A percentile compares a stretch with the other conserved stretches of the same genome.
Conservation (phyloP, 768 basidiomycete genomes). For the Pseudohyphozyma bogoriensis region DNA sequence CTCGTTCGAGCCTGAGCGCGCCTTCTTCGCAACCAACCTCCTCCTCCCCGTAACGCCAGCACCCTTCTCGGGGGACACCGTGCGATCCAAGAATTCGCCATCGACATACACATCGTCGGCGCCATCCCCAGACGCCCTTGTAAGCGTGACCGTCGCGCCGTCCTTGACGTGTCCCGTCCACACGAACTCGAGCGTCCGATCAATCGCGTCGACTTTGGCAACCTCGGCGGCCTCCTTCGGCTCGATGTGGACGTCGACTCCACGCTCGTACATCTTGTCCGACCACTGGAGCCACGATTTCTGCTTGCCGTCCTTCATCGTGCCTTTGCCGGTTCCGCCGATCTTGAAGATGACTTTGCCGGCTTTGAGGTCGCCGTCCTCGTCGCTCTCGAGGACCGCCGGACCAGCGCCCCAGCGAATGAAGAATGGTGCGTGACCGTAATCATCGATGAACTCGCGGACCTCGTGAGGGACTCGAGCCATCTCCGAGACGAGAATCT, state of each 20-base stretch:
- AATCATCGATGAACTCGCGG: constrained; percentile 14
- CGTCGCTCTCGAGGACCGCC: background rate
- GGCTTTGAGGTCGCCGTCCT: constrained; percentile 5
- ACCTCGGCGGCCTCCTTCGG: constrained; percentile 8
- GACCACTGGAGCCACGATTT: constrained; percentile 17
- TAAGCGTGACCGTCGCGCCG: constrained; percentile 1
- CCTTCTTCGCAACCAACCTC: background rate
- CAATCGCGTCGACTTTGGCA: constrained; percentile 12
- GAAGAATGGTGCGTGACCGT: constrained; percentile 20
- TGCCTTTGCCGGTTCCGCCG: constrained; percentile 13
- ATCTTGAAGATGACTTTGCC: constrained; percentile 8
- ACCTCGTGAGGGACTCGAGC: constrained; percentile 14
- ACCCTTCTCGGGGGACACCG: constrained; percentile 2
- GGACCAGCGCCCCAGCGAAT: constrained; percentile 17
- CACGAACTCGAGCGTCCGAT: constrained; percentile 10
- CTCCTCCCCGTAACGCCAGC: background rate
- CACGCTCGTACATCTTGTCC: constrained; percentile 17
- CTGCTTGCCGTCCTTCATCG: constrained; percentile 19
- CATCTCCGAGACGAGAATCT: constrained; percentile 18
- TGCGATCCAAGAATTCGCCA: constrained; percentile 16
- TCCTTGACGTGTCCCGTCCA: constrained; percentile 18
- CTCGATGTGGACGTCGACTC: constrained; percentile 5
- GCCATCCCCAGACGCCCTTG: constrained; percentile 8
- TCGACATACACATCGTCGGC: constrained; percentile 15
- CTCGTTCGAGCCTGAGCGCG: too few species aligned